Evolutionary conservation across 495 filamentous ascomycete genomes (phyloP).

Genomic region (Aspergillus steynii): DNA sequence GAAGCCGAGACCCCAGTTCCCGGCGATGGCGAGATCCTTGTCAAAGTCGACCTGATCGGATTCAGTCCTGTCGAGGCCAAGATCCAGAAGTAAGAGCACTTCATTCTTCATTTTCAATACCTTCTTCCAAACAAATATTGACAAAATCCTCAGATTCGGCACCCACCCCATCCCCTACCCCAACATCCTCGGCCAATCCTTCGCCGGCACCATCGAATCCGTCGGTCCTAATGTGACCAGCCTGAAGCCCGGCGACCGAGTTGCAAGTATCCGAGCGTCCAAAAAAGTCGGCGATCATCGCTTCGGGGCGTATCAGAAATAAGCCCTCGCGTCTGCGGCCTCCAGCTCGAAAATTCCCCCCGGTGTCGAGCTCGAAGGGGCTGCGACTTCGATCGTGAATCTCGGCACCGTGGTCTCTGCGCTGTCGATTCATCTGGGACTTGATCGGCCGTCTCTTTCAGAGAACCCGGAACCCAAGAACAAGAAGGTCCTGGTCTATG

Average conservation of each 20-base stretch:
- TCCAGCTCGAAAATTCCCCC: slow-evolving; percentile 13
- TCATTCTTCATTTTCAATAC: neutral
- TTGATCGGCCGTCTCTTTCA: slow-evolving; percentile 13
- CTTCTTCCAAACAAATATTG: neutral
- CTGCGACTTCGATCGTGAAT: neutral
- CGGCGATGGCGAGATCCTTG: slow-evolving; percentile 13
- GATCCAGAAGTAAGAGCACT: slow-evolving; percentile 7
- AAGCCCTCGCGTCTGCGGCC: slow-evolving; percentile 20
- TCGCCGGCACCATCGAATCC: slow-evolving; percentile 24
- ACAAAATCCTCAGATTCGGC: neutral
- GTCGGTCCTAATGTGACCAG: slow-evolving; percentile 21
- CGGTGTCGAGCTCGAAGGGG: slow-evolving; percentile 5
- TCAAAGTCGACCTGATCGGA: slow-evolving; percentile 11
- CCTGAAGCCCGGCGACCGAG: slow-evolving; percentile 25
- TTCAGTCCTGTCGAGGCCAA: slow-evolving; percentile 19
- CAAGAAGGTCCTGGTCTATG: slow-evolving; percentile 33
- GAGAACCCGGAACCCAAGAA: slow-evolving; percentile 11
- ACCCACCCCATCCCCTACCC: slow-evolving; percentile 15
- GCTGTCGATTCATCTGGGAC: slow-evolving; percentile 19
- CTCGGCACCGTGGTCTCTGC: slow-evolving; percentile 20
- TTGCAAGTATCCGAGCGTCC: slow-evolving; percentile 13
- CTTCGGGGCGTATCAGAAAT: slow-evolving; percentile 32
- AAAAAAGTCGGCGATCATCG: slow-evolving; percentile 13
- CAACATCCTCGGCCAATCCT: slow-evolving; percentile 23
- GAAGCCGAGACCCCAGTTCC: neutral